Evolutionary conservation across 2,329 filamentous ascomycete species (phyloP).

Genomic region (Aspergillus pseudotamarii): DNA sequence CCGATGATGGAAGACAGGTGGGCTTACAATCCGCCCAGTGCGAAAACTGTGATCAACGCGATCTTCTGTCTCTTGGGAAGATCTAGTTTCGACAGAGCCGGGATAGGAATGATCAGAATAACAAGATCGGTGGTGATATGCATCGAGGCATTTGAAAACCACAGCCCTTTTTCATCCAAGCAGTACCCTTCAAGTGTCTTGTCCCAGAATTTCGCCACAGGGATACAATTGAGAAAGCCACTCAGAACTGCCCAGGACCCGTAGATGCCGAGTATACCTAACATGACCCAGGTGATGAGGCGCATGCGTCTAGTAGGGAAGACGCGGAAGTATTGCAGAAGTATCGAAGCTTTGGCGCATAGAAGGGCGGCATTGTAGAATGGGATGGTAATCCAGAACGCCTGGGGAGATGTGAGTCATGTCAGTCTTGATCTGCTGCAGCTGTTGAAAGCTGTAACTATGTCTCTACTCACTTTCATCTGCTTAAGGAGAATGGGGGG

Average conservation of each 20-base stretch:
- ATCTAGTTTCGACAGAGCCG: conserved; percentile 43
- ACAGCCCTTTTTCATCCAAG: conserved; percentile 42
- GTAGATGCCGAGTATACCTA: conserved; percentile 37
- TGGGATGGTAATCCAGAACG: conserved; percentile 43
- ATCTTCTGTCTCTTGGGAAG: conserved; percentile 48
- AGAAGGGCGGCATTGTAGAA: conserved; percentile 42
- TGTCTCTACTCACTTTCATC: conserved; percentile 31
- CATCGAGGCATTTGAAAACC: conserved; percentile 48
- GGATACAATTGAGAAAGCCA: conserved; percentile 40
- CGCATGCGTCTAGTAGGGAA: conserved; percentile 42
- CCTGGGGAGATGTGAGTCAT: conserved; percentile 19
- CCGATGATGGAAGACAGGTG: not conserved
- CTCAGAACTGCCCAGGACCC: conserved; percentile 40
- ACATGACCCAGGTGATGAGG: conserved; percentile 40
- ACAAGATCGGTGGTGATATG: conserved; percentile 50
- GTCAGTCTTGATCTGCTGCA: not conserved
- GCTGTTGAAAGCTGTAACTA: not conserved
- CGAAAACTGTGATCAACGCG: conserved; percentile 47
- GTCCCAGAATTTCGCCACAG: conserved; percentile 41
- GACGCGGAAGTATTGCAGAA: conserved; percentile 54
- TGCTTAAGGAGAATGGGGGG: conserved; percentile 31
- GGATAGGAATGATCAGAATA: conserved; percentile 50
- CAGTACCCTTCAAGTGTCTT: conserved; percentile 36
- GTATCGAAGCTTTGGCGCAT: conserved; percentile 51
- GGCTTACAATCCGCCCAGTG: conserved; percentile 39